Evolutionary conservation across 768 basidiomycete species (phyloP).

Genomic region (Gymnopilus junonius): DNA sequence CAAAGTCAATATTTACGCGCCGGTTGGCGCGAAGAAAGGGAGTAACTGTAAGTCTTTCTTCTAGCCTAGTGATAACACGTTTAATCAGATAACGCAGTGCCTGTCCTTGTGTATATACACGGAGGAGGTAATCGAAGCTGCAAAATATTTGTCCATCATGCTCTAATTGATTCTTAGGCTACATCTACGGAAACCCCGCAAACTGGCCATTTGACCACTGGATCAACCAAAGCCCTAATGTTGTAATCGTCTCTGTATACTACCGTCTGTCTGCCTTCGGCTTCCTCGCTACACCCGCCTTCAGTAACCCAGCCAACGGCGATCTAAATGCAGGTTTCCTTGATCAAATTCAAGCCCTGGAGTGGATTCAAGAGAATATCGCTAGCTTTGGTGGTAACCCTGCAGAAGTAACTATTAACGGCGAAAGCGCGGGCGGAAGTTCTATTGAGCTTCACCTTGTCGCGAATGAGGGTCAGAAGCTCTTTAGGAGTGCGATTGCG

Average conservation of each 20-base stretch:
- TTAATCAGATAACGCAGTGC: constrained; percentile 43
- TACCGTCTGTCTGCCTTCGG: constrained; percentile 69
- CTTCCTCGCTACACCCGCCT: constrained; percentile 58
- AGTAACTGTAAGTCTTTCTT: constrained; percentile 46
- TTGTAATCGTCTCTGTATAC: constrained; percentile 69
- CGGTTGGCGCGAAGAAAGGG: constrained; percentile 46
- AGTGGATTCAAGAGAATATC: constrained; percentile 70
- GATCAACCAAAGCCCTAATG: constrained; percentile 64
- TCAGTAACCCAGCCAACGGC: constrained; percentile 40
- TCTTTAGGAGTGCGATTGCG: constrained; percentile 61
- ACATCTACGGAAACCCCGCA: constrained; percentile 60
- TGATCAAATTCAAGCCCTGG: constrained; percentile 65
- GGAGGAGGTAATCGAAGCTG: constrained; percentile 42
- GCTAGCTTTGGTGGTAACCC: constrained; percentile 68
- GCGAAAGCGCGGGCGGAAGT: constrained; percentile 61
- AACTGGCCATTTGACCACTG: constrained; percentile 73
- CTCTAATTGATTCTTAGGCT: constrained; percentile 39
- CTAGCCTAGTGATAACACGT: too few relatives aligned
- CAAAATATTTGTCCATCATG: background rate
- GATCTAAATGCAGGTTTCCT: constrained; percentile 59
- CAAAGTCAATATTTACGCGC: constrained; percentile 69
- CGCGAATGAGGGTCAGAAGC: constrained; percentile 38
- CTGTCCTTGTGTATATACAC: constrained; percentile 53
- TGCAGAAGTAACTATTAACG: constrained; percentile 58
- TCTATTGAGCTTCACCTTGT: constrained; percentile 64